Conservation (phyloP, 257 asterid species). For the Eustoma russellianum region DNA sequence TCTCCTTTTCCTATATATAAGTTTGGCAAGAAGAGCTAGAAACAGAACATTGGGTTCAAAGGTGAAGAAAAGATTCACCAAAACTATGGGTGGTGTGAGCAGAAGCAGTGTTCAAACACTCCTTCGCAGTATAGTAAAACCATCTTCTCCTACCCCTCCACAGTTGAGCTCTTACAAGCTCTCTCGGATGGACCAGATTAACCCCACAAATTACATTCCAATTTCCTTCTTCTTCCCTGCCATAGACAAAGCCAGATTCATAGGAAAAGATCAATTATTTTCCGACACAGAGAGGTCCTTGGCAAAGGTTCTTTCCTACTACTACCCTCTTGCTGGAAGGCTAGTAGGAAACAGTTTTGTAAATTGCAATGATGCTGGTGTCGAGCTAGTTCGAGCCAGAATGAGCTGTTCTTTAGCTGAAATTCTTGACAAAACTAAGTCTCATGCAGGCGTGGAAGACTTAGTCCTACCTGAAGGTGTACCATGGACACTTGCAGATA, state of each 20-base stretch:
- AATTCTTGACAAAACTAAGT: neutral
- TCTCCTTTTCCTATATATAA: no score
- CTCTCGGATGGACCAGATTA: conserved; percentile 9
- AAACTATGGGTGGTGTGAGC: neutral
- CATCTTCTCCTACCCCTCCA: conserved; percentile 11
- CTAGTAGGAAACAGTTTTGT: neutral
- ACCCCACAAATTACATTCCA: neutral
- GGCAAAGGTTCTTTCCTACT: neutral
- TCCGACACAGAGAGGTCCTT: conserved; percentile 1
- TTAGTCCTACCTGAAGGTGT: conserved; percentile 1
- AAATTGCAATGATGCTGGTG: conserved; percentile 12
- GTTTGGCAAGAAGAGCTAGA: no score
- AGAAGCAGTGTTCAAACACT: no score
- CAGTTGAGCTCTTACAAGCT: conserved; percentile 8
- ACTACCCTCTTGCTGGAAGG: conserved; percentile 12
- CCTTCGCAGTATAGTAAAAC: neutral
- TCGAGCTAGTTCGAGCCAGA: neutral
- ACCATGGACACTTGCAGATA: neutral
- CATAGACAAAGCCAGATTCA: neutral
- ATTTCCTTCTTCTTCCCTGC: conserved; percentile 8
- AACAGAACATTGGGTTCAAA: no score
- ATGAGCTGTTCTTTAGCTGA: neutral
- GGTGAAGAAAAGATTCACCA: neutral
- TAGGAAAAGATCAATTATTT: neutral
- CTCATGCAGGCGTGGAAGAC: neutral